Percentiles rank a stretch among this genome's conserved stretches.
Evolutionary conservation across 768 basidiomycete species (phyloP).

Genomic region (Leccinum arenicola): DNA sequence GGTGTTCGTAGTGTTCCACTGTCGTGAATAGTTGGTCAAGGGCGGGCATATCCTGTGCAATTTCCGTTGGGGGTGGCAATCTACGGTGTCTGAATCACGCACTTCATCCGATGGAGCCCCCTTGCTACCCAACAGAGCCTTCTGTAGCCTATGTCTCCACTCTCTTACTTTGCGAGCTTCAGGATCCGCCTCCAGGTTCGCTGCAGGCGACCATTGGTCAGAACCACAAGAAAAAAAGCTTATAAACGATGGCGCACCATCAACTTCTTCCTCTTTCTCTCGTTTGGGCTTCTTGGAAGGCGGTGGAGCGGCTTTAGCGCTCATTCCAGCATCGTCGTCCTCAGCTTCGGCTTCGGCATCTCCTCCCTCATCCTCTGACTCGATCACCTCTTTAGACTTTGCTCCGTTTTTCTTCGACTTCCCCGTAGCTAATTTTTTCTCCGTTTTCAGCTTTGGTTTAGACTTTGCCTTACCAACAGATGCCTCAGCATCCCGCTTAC

Average conservation of each 20-base stretch:
- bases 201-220: conserved; percentile 22
- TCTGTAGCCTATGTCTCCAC: conserved; percentile 91
- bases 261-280: conserved; percentile 58
- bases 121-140: conserved; percentile 74
- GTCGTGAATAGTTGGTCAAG: conserved; percentile 70
- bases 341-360: conserved; percentile 47
- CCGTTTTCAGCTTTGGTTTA: conserved; percentile 47
- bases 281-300: conserved; percentile 63
- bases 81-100: conserved; percentile 18
- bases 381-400: conserved; percentile 62
- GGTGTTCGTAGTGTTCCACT: conserved; percentile 72
- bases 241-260: conserved; percentile 42
- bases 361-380: conserved; percentile 61
- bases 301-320: conserved; percentile 56
- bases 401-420: conserved; percentile 54
- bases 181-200: conserved; percentile 49
- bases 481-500: conserved; percentile 63
- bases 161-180: conserved; percentile 78
- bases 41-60: conserved; percentile 68
- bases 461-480: conserved; percentile 37
- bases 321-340: conserved; percentile 45
- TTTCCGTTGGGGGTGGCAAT: conserved; percentile 9
- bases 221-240: not conserved
- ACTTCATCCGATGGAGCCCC: conserved; percentile 64
- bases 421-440: conserved; percentile 28